A percentile compares a stretch with the other conserved stretches of the same genome.
Evolutionary conservation across 495 filamentous ascomycete genomes (phyloP).

Genomic region (Podospora tetraspora): DNA sequence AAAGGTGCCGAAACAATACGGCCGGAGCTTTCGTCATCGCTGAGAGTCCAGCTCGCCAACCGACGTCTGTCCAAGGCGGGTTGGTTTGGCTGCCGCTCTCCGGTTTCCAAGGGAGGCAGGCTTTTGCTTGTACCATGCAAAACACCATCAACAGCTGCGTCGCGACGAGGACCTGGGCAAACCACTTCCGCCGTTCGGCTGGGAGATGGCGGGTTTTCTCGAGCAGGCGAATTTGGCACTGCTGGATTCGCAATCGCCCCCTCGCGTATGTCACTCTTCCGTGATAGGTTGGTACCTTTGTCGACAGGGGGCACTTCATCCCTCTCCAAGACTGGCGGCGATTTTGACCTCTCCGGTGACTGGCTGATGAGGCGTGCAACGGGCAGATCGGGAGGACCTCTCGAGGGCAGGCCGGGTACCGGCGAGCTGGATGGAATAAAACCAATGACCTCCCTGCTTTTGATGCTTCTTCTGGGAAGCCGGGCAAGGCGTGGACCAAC

Average conservation of each 20-base stretch:
- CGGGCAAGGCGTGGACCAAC: conserved; percentile 30
- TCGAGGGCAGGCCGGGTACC: background rate
- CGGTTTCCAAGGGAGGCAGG: background rate
- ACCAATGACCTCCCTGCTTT: conserved; percentile 43
- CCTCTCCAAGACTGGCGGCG: background rate
- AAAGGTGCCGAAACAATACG: background rate
- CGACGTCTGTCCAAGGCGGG: background rate
- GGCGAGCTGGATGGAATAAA: conserved; percentile 28
- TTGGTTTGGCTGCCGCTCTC: background rate
- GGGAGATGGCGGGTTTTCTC: background rate
- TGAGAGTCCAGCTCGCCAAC: background rate
- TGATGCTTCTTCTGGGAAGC: conserved; percentile 37
- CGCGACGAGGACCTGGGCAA: background rate
- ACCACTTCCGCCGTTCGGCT: background rate
- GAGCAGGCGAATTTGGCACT: background rate
- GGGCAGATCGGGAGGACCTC: background rate
- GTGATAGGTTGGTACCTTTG: background rate
- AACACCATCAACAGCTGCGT: background rate
- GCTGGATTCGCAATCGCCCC: background rate
- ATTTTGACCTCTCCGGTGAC: background rate
- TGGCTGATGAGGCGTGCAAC: background rate
- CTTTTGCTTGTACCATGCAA: background rate
- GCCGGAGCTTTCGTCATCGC: background rate
- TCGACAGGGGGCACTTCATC: background rate
- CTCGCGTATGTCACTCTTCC: background rate